Base-by-base conservation (phyloP, 2,329 filamentous ascomycete genomes). In the Neonectria hederae region DNA sequence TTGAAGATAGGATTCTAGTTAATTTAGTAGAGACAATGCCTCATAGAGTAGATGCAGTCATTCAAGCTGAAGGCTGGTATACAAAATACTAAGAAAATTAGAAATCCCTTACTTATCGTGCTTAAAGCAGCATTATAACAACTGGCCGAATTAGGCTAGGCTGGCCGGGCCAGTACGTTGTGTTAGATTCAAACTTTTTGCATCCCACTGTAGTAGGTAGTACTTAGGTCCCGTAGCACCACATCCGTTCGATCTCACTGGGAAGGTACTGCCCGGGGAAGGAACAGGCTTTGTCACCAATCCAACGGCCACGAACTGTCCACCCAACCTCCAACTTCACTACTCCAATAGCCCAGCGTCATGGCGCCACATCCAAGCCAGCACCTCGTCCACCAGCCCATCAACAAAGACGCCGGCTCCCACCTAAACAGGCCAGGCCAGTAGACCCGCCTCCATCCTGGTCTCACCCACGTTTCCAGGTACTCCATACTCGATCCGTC, bases 401-500 rank as follows among this genome's bases (percentile, higher is more conserved):
- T 24, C 43, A 49, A 58, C 60, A 54, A 54, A 46, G 38, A 40
- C 19, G 38, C 35, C 46, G 54, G 54, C 46, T 53, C 53, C 45
- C 54, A 22, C 49, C 54, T 62, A 48, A 49, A 19, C 61, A 63
- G 54, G 26, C 55, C 54, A 38, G 35, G 5, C 17, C 35, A 38
- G 35, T 7, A 38, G 35, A 38, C 35, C 35, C 61, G 55, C 49
- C 30, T 59, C 51, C 30, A 38, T 52, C 61, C 61, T 53, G 45
- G 61, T 59, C 56, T 59, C 51, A 19, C 53, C 55, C 55, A 63
- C 61, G 45, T 60, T 60, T 26, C 61, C 49, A 54, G 46, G 46
- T 32, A 30, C 26, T 49, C 24, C 26, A 10, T 30, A 21, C 62
- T 61, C 57, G 52, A 55, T 52, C 53, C 56, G 38, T 62, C 61